A percentile compares a stretch with the other conserved stretches of the same genome.
These are phyloP conservation scores for Puccinia polysora DNA, from an alignment of 1,284 basidiomycete species.

Conservation along the genomic window DNA sequence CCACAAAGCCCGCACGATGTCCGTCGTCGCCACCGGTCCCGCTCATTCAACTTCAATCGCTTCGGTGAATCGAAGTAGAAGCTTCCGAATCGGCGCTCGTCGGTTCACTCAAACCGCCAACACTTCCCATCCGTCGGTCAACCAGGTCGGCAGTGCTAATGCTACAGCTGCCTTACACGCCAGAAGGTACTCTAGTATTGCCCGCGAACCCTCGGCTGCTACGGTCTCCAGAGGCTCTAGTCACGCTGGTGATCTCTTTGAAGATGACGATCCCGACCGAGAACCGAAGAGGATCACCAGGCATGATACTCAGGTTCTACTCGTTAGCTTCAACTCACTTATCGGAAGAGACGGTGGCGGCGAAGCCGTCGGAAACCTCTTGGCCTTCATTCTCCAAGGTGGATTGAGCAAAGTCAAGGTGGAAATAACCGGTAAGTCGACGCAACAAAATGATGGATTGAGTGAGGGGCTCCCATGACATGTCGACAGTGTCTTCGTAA, in stretches of 20 bases:
- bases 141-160: neutral
- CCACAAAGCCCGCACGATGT: slow-evolving; percentile 12
- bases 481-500: too few species aligned
- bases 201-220: slow-evolving; percentile 33
- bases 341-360: slow-evolving; percentile 41
- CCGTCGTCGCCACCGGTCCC: slow-evolving; percentile 4
- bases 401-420: slow-evolving; percentile 11
- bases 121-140: slow-evolving; percentile 4
- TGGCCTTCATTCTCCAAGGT: slow-evolving; percentile 15
- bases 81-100: slow-evolving; percentile 33
- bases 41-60: neutral
- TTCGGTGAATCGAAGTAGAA: slow-evolving; percentile 17
- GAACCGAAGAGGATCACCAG: slow-evolving; percentile 16
- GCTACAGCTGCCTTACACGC: slow-evolving; percentile 26
- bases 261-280: slow-evolving; percentile 4
- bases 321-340: slow-evolving; percentile 35
- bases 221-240: neutral
- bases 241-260: slow-evolving; percentile 5
- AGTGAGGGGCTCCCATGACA: too few species aligned
- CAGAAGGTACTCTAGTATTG: slow-evolving; percentile 33
- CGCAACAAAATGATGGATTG: too few species aligned
- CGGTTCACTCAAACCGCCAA: slow-evolving; percentile 28
- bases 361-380: slow-evolving; percentile 25
- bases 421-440: slow-evolving; percentile 36
- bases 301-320: slow-evolving; percentile 25